Evolutionary conservation across 2,329 filamentous ascomycete species (phyloP), one percentile per base, ranked within the genome.

Genomic region (Thielaviopsis musarum): DNA sequence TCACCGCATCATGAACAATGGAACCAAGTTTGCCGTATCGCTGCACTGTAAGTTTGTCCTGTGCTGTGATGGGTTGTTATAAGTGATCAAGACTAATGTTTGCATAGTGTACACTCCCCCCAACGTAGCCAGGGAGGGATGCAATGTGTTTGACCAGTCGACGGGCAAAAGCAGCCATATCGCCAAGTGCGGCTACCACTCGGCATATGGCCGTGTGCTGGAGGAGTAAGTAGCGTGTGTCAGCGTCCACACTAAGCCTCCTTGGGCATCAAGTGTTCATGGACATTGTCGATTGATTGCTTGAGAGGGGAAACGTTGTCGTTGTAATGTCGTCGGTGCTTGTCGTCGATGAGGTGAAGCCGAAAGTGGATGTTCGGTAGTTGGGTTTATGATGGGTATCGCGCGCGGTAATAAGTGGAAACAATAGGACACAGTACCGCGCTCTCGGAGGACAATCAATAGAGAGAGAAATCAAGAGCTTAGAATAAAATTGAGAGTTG

Each of bases 61-160:
- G 34, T 58, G 59, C n/a, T 52, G 55, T 55, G 54, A 56, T 22
- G n/a, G 19, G 52, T 24, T 28, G 15, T 17, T 12, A 17, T 30
- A 17, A 41, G 52, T 55, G 10, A 61, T 15, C 21, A 17, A 58
- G 56, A 53, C 60, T 61, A 61, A 61, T 57, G 21, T 22, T 41
- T 30, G 59, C 49, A 34, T 68, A 82, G 76, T 94, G 62, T 93
- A 93, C 68, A 91, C 88, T 15, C 91, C 91, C 41, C 91, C 91
- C 2, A 94, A 95, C 66, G 90, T 91, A 45, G 88, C 88, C 45
- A 85, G 80, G 61, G 80, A 82, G 62, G 91, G 91, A 24, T 95
- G 88, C 70, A 80, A 88, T 66, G 82, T 91, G 67, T 96, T 91
- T 70, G 81, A 91, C 66, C 80, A 84, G 64, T 76, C 77, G 65